Evolutionary conservation across 805 yeast genomes (phyloP).

Genomic region (Sugiyamaella chiloensis): DNA sequence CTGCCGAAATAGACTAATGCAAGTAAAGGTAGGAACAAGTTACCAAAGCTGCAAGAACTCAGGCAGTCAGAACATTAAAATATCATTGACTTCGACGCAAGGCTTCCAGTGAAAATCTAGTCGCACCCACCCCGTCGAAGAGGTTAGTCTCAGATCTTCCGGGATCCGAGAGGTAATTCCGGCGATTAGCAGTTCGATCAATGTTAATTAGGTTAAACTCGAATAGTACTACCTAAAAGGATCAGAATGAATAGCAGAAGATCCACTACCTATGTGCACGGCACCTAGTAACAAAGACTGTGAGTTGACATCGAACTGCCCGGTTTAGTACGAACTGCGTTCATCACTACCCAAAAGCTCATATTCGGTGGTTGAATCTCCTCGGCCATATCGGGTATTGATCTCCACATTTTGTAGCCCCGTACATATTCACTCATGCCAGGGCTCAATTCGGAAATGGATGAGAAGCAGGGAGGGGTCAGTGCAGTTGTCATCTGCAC

Average conservation of each 20-base stretch:
- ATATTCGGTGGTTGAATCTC: background rate
- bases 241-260: background rate
- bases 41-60: too few species aligned
- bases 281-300: background rate
- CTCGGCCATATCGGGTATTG: background rate
- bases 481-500: background rate
- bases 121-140: too few species aligned
- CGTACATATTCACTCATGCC: background rate
- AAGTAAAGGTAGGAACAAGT: too few species aligned
- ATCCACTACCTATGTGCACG: background rate
- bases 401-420: background rate
- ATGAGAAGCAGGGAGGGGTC: background rate
- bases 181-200: conserved; percentile 1
- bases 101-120: background rate
- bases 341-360: background rate
- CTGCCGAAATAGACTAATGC: too few species aligned
- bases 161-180: background rate
- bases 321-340: background rate
- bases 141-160: background rate
- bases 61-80: too few species aligned
- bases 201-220: conserved; percentile 2
- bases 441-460: background rate
- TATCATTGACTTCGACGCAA: too few species aligned
- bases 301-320: background rate
- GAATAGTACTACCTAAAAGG: background rate